Conservation (phyloP, 2,329 filamentous ascomycete genomes). For the Fusarium cicatricum region DNA sequence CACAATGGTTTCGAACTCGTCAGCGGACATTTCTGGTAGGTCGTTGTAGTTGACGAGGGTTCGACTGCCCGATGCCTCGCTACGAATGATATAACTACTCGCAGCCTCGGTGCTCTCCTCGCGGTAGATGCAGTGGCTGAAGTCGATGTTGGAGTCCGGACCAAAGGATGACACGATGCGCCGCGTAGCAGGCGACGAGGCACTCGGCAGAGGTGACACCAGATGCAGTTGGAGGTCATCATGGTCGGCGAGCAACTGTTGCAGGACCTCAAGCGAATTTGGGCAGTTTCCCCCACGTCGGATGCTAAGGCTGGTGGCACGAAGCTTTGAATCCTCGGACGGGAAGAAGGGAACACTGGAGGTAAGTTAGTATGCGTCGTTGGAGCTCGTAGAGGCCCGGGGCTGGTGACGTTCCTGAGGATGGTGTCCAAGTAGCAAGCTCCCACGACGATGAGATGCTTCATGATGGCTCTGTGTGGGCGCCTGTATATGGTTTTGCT, state of each 20-base stretch:
- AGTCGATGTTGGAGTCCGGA: conserved; percentile 51
- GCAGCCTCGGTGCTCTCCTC: conserved; percentile 63
- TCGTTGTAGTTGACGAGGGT: conserved; percentile 77
- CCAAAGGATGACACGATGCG: conserved; percentile 65
- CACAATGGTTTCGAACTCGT: conserved; percentile 64
- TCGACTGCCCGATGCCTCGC: conserved; percentile 64
- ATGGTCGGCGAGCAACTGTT: conserved; percentile 61
- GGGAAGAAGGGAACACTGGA: conserved; percentile 72
- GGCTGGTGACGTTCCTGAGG: conserved; percentile 59
- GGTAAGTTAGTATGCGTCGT: conserved; percentile 20
- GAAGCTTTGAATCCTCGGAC: conserved; percentile 75
- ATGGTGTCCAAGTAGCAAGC: conserved; percentile 78
- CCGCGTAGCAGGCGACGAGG: conserved; percentile 57
- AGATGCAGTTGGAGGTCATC: conserved; percentile 51
- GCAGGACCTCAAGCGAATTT: conserved; percentile 75
- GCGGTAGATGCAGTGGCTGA: conserved; percentile 68
- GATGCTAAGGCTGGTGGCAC: conserved; percentile 65
- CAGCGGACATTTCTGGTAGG: conserved; percentile 71
- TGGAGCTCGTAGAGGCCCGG: not conserved
- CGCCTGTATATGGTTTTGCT: too few species aligned
- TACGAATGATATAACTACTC: conserved; percentile 75
- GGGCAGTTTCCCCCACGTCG: conserved; percentile 77
- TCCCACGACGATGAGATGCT: conserved; percentile 69
- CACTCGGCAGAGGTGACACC: conserved; percentile 63
- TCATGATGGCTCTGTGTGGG: conserved; percentile 47